These are phyloP conservation scores for Thelephora terrestris DNA, from an alignment of 1,284 basidiomycete species.

Conservation along the genomic window DNA sequence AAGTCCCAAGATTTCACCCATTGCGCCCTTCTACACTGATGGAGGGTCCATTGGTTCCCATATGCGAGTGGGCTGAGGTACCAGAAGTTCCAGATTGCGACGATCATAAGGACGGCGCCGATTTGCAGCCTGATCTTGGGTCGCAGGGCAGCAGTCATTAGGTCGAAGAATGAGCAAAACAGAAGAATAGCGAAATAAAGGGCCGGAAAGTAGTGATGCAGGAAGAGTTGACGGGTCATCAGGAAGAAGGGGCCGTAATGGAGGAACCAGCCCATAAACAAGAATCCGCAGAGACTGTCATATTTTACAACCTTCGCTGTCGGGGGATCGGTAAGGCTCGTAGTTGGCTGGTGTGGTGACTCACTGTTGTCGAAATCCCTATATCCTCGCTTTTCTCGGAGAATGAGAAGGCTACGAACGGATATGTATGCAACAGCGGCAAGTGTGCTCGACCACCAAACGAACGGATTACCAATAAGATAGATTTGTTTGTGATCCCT, in stretches of 20 bases:
- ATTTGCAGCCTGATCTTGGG: conserved; percentile 75
- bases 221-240: conserved; percentile 92
- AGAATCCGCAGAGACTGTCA: conserved; percentile 83
- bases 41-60: conserved; percentile 80
- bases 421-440: conserved; percentile 61
- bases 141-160: conserved; percentile 69
- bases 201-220: conserved; percentile 96
- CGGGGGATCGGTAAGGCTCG: conserved; percentile 4
- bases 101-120: conserved; percentile 58
- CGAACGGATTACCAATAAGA: conserved; percentile 86
- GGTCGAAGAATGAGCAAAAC: conserved; percentile 74
- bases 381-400: conserved; percentile 87
- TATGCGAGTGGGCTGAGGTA: conserved; percentile 82
- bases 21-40: conserved; percentile 66
- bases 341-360: conserved; percentile 20
- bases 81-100: conserved; percentile 73
- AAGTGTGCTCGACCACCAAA: conserved; percentile 82
- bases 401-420: conserved; percentile 69
- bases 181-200: conserved; percentile 90
- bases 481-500: conserved; percentile 95
- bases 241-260: conserved; percentile 97
- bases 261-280: conserved; percentile 87
- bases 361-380: conserved; percentile 85
- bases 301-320: conserved; percentile 86
- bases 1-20: conserved; percentile 97